A percentile compares a stretch with the other conserved stretches of the same genome.
phyloP scores from a whole-genome alignment of 129 eudicot species.

The Artemisia tridentata region DNA sequence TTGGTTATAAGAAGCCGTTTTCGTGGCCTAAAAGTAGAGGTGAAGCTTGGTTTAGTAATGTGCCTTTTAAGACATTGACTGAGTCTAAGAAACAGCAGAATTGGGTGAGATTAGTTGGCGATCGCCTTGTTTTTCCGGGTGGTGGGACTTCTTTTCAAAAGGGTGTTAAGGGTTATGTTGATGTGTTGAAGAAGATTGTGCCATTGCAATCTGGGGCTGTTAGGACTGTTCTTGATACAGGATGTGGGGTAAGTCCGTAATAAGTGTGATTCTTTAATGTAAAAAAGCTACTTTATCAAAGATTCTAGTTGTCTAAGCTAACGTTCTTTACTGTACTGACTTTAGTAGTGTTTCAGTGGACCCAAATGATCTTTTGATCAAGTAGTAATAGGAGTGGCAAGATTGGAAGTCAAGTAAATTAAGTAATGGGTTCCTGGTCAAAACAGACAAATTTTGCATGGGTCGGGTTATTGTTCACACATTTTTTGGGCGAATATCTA shows the following conservation, averaged over 20 bases:
- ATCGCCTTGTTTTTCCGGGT: constrained; percentile 49
- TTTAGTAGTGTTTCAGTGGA: constrained; percentile 11
- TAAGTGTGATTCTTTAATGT: constrained; percentile 27
- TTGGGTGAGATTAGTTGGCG: constrained; percentile 49
- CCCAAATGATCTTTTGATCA: constrained; percentile 12
- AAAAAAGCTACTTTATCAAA: not conserved
- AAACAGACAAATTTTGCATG: not conserved
- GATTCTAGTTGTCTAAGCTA: constrained; percentile 2
- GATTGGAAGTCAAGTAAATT: not conserved
- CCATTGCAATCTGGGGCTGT: constrained; percentile 41
- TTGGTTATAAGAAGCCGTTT: constrained; percentile 46
- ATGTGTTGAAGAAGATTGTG: constrained; percentile 33
- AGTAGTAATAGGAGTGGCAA: not conserved
- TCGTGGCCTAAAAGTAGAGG: constrained; percentile 47
- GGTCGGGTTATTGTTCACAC: not conserved
- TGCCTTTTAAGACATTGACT: constrained; percentile 43
- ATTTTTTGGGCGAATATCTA: not conserved
- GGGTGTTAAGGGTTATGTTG: constrained; percentile 47
- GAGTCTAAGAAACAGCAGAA: constrained; percentile 47
- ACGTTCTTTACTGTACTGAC: not conserved
- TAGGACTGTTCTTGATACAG: constrained; percentile 48
- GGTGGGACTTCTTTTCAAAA: constrained; percentile 49
- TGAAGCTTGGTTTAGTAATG: constrained; percentile 48
- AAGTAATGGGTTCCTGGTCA: not conserved
- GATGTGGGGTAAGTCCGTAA: constrained; percentile 69